Evolutionary conservation across 2,329 filamentous ascomycete species (phyloP), one percentile per base, ranked within the genome.

Genomic region (Westerdykella aurantiaca): DNA sequence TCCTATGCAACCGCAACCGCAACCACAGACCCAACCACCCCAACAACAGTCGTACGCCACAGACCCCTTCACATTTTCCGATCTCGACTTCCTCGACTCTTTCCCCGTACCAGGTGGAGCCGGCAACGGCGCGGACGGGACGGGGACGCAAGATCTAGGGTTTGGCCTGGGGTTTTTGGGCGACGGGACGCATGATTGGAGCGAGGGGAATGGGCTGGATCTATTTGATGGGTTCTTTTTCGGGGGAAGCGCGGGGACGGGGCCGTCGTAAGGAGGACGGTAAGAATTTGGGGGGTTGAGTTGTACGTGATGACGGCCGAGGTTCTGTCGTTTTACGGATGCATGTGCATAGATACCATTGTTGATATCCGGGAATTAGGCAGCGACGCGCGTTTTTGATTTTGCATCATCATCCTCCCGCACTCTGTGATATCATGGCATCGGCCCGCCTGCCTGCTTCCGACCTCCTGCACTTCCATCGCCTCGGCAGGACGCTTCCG

Each of bases 151-250:
- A 55, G 82, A 85, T 51, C 72, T 86, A 37, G 82, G 81, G 0
- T 82, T 73, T 44, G 67, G 66, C 18, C 66, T 69, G 65, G 66
- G 57, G 2, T 63, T 68, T 41, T 5, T 35, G 33, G 61, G 59
- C 14, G 69, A 68, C 38, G 69, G 68, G 5, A 71, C 81, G 58
- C 80, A 84, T 52, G 82, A 85, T 55, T 83, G 67, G 66, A 66
- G 61, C 31, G 68, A 69, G 43, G 67, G 66, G 1, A 64, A 61
- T 41, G 64, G 67, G 6, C 57, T 72, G 31, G 72, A 76, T 60
- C 47, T 75, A 11, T 86, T 88, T 64, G 83, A 86, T 58, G 80
- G 81, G 0, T 87, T 87, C 61, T 86, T 85, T 69, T 85, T 86
- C 60, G 82, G 82, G 9, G 33, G 33, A 35, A 9, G 7, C 33